Conservation (phyloP, 306 rosid genomes). For the Castanea crenata region DNA sequence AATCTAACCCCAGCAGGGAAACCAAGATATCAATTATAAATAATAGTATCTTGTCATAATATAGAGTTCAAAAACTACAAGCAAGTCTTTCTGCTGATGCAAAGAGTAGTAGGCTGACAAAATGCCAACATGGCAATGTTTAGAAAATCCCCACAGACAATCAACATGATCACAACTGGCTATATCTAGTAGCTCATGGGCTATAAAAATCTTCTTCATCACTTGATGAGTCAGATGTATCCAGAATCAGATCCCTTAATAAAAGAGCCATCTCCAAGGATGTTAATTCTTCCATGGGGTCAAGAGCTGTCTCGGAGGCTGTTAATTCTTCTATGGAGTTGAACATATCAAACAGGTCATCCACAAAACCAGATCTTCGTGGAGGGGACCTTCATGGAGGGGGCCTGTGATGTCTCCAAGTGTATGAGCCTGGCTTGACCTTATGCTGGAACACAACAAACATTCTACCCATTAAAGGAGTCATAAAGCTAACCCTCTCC, state of each 20-base stretch:
- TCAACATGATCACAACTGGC: too few relatives aligned
- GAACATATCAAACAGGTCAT: slow-evolving; percentile 29
- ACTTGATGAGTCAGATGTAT: slow-evolving; percentile 35
- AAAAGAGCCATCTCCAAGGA: slow-evolving; percentile 32
- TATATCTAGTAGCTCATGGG: too few relatives aligned
- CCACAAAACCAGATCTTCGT: slow-evolving; percentile 30
- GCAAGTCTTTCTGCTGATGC: slow-evolving; percentile 3
- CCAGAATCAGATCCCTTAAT: slow-evolving; percentile 30
- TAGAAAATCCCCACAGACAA: neutral
- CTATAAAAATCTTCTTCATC: slow-evolving; percentile 34
- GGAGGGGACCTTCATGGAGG: slow-evolving; percentile 44
- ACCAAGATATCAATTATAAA: neutral
- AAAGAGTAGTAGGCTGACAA: slow-evolving; percentile 14
- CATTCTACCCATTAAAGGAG: slow-evolving; percentile 51
- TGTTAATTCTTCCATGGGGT: slow-evolving; percentile 14
- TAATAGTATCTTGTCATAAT: neutral
- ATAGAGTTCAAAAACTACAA: slow-evolving; percentile 10
- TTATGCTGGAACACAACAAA: slow-evolving; percentile 66
- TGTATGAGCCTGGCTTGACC: slow-evolving; percentile 55
- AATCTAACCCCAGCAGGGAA: neutral
- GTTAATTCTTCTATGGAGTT: slow-evolving; percentile 31
- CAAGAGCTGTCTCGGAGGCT: slow-evolving; percentile 25
- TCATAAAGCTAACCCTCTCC: slow-evolving; percentile 39
- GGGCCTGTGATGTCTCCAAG: slow-evolving; percentile 48
- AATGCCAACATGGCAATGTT: slow-evolving; percentile 12